Conservation (phyloP, 2,329 filamentous ascomycete species). For the Coccinonectria pachysandricola region DNA sequence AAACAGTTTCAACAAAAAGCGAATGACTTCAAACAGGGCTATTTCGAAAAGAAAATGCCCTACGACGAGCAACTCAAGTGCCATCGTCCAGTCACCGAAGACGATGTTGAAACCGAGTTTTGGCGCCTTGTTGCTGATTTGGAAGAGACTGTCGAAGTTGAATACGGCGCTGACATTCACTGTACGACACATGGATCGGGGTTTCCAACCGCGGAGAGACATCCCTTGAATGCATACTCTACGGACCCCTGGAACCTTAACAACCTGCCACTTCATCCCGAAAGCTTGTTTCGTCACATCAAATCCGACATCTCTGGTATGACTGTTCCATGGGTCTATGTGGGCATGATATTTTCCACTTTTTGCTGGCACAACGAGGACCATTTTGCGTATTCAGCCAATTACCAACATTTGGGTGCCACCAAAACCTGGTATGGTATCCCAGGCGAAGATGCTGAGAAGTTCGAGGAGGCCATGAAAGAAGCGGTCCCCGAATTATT, state of each 20-base stretch:
- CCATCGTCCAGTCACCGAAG: constrained; percentile 74
- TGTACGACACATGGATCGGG: constrained; percentile 96
- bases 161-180: constrained; percentile 96
- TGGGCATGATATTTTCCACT: constrained; percentile 98
- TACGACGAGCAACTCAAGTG: constrained; percentile 77
- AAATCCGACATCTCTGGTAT: constrained; percentile 98
- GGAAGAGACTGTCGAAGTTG: constrained; percentile 92
- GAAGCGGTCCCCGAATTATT: constrained; percentile 94
- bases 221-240: constrained; percentile 78
- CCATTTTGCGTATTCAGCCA: constrained; percentile 94
- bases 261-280: constrained; percentile 76
- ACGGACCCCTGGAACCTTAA: constrained; percentile 95
- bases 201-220: constrained; percentile 87
- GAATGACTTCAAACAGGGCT: constrained; percentile 85
- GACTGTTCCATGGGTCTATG: constrained; percentile 98
- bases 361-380: constrained; percentile 99
- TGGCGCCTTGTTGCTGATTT: constrained; percentile 91
- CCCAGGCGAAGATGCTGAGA: constrained; percentile 82
- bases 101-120: constrained; percentile 93
- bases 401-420: constrained; percentile 95
- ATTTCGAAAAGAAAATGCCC: constrained; percentile 85
- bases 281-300: constrained; percentile 92
- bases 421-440: constrained; percentile 99
- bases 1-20: constrained; percentile 95
- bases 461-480: constrained; percentile 91